These are phyloP conservation scores for Hibiscus trionum DNA, from an alignment of 345 rosid genomes.

Conservation along the genomic window DNA sequence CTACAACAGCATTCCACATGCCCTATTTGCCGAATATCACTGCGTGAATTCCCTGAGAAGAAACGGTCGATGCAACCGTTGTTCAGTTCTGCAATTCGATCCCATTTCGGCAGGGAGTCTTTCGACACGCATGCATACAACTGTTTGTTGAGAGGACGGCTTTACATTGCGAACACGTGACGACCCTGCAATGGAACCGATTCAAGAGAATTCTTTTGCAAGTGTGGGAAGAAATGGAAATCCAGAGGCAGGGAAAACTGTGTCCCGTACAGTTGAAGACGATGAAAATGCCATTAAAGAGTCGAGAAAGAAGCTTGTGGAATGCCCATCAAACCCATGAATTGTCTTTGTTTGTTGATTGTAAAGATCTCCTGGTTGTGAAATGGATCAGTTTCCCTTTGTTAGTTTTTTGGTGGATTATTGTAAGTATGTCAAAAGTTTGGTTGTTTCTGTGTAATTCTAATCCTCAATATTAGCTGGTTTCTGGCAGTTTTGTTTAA, in stretches of 20 bases:
- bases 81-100: conserved; percentile 53
- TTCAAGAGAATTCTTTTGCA: conserved; percentile 24
- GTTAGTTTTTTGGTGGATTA: neutral
- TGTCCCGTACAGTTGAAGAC: conserved; percentile 17
- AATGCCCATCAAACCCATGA: conserved; percentile 49
- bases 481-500: conserved; percentile 8
- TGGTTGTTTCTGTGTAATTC: neutral
- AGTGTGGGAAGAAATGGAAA: conserved; percentile 14
- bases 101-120: conserved; percentile 27
- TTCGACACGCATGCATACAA: conserved; percentile 29
- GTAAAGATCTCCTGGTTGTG: neutral
- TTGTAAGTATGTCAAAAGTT: conserved; percentile 22
- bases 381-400: neutral
- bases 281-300: conserved; percentile 26
- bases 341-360: neutral
- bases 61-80: conserved; percentile 55
- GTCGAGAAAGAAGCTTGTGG: conserved; percentile 28
- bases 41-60: conserved; percentile 44
- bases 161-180: conserved; percentile 25
- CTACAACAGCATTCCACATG: conserved; percentile 68
- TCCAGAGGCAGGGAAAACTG: conserved; percentile 22
- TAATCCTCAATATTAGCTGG: neutral
- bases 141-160: conserved; percentile 28
- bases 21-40: conserved; percentile 67
- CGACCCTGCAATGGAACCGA: conserved; percentile 18